Conservation (phyloP, 768 basidiomycete species). For the Tricholoma furcatifolium region DNA sequence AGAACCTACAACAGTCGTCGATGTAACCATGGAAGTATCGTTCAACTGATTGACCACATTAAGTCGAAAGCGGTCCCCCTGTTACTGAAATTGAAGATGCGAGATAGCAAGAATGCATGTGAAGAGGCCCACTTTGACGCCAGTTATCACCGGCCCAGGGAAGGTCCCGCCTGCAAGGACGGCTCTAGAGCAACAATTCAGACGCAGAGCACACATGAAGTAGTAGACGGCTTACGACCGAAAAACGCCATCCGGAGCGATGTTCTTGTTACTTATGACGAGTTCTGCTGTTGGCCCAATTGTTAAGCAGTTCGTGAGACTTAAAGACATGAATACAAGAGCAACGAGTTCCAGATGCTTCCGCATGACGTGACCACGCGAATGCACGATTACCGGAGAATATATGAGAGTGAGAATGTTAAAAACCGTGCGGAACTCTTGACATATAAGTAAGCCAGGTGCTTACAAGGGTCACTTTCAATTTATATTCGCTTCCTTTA, state of each 20-base stretch:
- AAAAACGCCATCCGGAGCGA: background rate
- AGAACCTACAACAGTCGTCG: background rate
- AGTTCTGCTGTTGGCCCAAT: conserved; percentile 33
- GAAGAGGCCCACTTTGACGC: background rate
- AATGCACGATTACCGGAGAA: too few species aligned
- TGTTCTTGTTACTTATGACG: background rate
- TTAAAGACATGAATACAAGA: too few species aligned
- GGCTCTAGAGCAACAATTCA: background rate
- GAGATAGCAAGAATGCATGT: background rate
- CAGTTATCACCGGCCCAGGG: background rate
- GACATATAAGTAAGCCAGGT: too few species aligned
- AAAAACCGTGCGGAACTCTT: too few species aligned
- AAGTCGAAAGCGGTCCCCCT: background rate
- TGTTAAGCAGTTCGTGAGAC: too few species aligned
- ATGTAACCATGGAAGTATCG: background rate
- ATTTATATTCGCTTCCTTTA: too few species aligned
- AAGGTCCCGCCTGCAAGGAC: background rate
- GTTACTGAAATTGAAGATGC: background rate
- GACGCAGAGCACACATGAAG: background rate
- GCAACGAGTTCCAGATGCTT: too few species aligned
- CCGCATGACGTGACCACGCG: too few species aligned
- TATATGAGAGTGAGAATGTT: too few species aligned
- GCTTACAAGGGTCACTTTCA: too few species aligned
- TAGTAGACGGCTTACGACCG: background rate
- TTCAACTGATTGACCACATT: background rate